Base-by-base conservation (phyloP, 768 basidiomycete species). In the Kwoniella newhampshirensis region DNA sequence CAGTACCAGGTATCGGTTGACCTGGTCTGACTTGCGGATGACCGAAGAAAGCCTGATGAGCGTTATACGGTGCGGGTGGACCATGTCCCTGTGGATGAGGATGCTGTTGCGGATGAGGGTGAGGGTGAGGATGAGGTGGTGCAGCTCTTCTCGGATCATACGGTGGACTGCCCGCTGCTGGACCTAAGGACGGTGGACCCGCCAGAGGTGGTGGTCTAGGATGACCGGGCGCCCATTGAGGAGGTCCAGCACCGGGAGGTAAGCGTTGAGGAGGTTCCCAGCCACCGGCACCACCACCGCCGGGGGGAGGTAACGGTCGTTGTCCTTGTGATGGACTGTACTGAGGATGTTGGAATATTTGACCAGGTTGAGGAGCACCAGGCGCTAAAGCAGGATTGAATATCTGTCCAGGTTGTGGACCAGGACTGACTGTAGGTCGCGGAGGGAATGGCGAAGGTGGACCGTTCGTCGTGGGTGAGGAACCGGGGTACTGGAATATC, bases 401-500 rank as follows among this genome's bases (percentile, higher is more conserved):
- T 0, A 68, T 51, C 41, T 71, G 69, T 21, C 71, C 76, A n/a
- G 70, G 74, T 48, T 71, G 70, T 11, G 68, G 66, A 41, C 63
- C 61, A 1, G 51, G 51, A 8, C 42, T 27, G 2, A 45, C 58
- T 26, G 28, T 51, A 12, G 44, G 62, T 51, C 49, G 41, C 21
- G 46, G 64, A 25, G 57, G 62, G 46, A 59, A 56, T 1, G 57
- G 64, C 17, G 56, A 54, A 11, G 51, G 37, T 9, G 64, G 51
- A 30, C 51, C 57, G 13, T 36, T 36, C 11, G 21, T 28, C 32
- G 32, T 8, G 7, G 36, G 30, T 7, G 43, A 20, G 26, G 41
- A 37, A 12, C 7, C 20, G 9, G 75, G 70, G 49, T 75, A 68
- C 30, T 73, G 70, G 65, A 75, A 75, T 5, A 74, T 57, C 58